Evolutionary conservation across 108 stramenopile species (phyloP).

Genomic region (Skeletonema grethae): DNA sequence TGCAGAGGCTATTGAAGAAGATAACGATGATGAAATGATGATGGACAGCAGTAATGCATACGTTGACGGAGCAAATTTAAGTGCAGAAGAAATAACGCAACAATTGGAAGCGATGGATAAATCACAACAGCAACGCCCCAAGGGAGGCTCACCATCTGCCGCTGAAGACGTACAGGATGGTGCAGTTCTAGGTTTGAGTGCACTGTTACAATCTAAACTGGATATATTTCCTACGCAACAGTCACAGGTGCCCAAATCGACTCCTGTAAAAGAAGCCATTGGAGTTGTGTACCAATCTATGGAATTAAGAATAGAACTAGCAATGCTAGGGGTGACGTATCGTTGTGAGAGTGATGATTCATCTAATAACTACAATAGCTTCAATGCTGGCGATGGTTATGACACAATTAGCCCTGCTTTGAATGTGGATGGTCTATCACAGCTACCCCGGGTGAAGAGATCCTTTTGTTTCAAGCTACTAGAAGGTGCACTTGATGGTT

Average conservation of each 20-base stretch:
- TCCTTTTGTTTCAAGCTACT: conserved; percentile 73
- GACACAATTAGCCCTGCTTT: conserved; percentile 20
- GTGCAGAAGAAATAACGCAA: conserved; percentile 25
- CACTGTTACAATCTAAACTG: conserved; percentile 31
- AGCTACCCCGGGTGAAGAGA: conserved; percentile 68
- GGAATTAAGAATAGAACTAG: conserved; percentile 48
- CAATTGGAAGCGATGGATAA: conserved; percentile 28
- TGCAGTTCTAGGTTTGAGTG: conserved; percentile 51
- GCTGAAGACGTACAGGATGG: conserved; percentile 60
- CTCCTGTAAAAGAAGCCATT: conserved; percentile 23
- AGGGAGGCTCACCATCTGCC: not conserved
- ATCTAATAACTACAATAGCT: conserved; percentile 15
- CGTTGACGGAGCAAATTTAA: conserved; percentile 34
- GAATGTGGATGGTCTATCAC: conserved; percentile 60
- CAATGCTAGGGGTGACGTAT: conserved; percentile 50
- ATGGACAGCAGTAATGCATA: conserved; percentile 7
- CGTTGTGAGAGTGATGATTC: conserved; percentile 54
- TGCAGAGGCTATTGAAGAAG: conserved; percentile 43
- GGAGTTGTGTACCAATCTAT: conserved; percentile 45
- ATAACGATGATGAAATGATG: not conserved
- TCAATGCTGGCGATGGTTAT: conserved; percentile 43
- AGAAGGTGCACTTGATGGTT: conserved; percentile 48
- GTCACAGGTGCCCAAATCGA: conserved; percentile 15
- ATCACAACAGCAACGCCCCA: conserved; percentile 3
- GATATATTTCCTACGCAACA: conserved; percentile 44